Conservation (phyloP, 371 early-diverging fungal genomes). For the Syncephalastrum sp. region DNA sequence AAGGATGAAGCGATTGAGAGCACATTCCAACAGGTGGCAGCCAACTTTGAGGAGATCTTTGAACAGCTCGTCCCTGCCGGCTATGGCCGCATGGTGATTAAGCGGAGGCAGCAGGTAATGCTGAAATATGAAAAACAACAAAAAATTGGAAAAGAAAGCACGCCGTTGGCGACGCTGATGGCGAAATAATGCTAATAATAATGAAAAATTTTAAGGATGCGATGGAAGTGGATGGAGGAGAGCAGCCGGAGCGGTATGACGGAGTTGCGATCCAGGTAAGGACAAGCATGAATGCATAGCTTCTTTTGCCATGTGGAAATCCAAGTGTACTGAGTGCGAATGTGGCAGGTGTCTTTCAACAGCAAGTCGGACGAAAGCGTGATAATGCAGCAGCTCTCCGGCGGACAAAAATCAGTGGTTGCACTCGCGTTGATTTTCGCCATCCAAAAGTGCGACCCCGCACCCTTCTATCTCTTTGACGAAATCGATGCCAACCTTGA, state of each 20-base stretch:
- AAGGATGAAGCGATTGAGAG: constrained; percentile 97
- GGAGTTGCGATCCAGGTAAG: constrained; percentile 90
- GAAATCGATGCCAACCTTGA: constrained; percentile 99
- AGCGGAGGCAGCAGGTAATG: constrained; percentile 64
- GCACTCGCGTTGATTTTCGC: constrained; percentile 98
- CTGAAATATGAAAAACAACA: neutral
- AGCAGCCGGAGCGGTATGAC: constrained; percentile 70
- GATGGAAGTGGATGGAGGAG: constrained; percentile 48
- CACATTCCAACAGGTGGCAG: constrained; percentile 92
- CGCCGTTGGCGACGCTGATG: constrained; percentile 4
- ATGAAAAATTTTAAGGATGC: constrained; percentile 20
- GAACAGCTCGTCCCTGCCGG: constrained; percentile 91
- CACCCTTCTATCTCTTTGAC: constrained; percentile 99
- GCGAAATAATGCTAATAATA: neutral
- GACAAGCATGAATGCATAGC: constrained; percentile 7
- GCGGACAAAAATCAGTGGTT: constrained; percentile 99
- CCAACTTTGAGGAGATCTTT: constrained; percentile 87
- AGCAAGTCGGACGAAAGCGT: constrained; percentile 87
- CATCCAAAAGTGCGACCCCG: constrained; percentile 98
- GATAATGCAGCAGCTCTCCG: constrained; percentile 95
- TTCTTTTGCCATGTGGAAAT: neutral
- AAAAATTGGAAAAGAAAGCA: neutral
- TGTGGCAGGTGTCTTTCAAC: constrained; percentile 76
- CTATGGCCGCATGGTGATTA: constrained; percentile 84
- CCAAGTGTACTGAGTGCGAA: neutral